These are phyloP conservation scores for Rutidosis leptorrhynchoides DNA, from an alignment of 129 eudicot species.

Conservation along the genomic window DNA sequence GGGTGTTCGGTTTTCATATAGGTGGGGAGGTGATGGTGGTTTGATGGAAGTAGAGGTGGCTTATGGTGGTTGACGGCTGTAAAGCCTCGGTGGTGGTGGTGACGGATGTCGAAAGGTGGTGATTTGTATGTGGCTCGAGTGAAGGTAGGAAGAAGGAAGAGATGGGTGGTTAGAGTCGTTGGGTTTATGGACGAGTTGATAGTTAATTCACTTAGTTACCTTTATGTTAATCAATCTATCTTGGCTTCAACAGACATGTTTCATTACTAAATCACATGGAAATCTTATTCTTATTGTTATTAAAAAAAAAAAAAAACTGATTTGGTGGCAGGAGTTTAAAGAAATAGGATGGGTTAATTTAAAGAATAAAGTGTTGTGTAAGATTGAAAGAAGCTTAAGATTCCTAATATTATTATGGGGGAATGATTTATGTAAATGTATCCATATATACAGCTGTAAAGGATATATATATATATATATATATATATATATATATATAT, in stretches of 20 bases:
- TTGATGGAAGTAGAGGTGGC: too few species aligned
- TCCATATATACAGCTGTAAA: too few species aligned
- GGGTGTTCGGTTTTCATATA: too few species aligned
- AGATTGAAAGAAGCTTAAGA: conserved; percentile 22
- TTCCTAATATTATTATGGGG: background rate
- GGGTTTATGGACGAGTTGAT: conserved; percentile 42
- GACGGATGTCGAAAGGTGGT: too few species aligned
- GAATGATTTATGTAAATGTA: conserved; percentile 1
- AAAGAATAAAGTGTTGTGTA: conserved; percentile 28
- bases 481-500: too few species aligned
- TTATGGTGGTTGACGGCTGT: too few species aligned
- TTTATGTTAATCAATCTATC: conserved; percentile 53
- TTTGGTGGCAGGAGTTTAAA: conserved; percentile 13
- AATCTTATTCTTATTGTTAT: conserved; percentile 15
- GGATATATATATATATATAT: too few species aligned
- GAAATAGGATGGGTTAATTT: background rate
- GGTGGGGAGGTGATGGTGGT: too few species aligned
- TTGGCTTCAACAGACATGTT: conserved; percentile 72
- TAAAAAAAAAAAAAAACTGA: background rate
- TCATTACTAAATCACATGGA: conserved; percentile 37
- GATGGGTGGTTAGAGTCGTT: too few species aligned
- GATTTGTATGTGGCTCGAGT: too few species aligned
- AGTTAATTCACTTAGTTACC: conserved; percentile 45
- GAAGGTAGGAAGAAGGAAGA: too few species aligned
- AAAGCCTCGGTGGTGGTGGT: too few species aligned